Percentiles rank a stretch among this genome's conserved stretches.
Evolutionary conservation across 306 rosid genomes (phyloP).

Genomic region (Canavalia gladiata): DNA sequence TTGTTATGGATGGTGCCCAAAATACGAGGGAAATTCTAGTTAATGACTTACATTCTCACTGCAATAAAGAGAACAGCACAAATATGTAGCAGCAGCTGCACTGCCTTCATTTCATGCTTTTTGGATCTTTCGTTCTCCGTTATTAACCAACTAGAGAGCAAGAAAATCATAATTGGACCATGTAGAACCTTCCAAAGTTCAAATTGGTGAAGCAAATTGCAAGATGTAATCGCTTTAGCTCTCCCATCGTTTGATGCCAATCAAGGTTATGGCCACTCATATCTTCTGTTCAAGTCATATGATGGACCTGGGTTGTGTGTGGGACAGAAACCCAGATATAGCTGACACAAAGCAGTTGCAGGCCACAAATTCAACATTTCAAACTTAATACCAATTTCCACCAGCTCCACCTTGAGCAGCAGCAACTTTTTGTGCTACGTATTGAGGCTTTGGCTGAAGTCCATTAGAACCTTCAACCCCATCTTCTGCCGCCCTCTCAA

Average conservation of each 20-base stretch:
- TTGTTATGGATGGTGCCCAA: conserved; percentile 30
- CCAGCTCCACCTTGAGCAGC: conserved; percentile 87
- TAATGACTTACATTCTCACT: conserved; percentile 25
- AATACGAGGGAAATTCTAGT: conserved; percentile 23
- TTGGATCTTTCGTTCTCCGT: conserved; percentile 37
- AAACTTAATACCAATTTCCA: conserved; percentile 76
- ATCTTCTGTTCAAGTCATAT: conserved; percentile 35
- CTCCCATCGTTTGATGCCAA: conserved; percentile 9
- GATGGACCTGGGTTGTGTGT: conserved; percentile 32
- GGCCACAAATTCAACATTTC: conserved; percentile 20
- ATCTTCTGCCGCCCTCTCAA: conserved; percentile 70
- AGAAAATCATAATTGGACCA: conserved; percentile 41
- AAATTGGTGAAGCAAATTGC: conserved; percentile 46
- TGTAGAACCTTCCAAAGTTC: conserved; percentile 40
- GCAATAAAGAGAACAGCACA: conserved; percentile 43
- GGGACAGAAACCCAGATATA: conserved; percentile 18
- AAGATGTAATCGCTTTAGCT: conserved; percentile 34
- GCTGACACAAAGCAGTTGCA: conserved; percentile 26
- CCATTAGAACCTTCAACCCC: conserved; percentile 77
- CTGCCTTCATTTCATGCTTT: conserved; percentile 41
- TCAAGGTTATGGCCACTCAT: conserved; percentile 35
- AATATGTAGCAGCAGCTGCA: conserved; percentile 38
- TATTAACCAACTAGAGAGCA: conserved; percentile 39
- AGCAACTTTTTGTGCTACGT: conserved; percentile 78
- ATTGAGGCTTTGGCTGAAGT: conserved; percentile 69